phyloP scores from a whole-genome alignment of 1,284 basidiomycete genomes.

The Pterula multifida region DNA sequence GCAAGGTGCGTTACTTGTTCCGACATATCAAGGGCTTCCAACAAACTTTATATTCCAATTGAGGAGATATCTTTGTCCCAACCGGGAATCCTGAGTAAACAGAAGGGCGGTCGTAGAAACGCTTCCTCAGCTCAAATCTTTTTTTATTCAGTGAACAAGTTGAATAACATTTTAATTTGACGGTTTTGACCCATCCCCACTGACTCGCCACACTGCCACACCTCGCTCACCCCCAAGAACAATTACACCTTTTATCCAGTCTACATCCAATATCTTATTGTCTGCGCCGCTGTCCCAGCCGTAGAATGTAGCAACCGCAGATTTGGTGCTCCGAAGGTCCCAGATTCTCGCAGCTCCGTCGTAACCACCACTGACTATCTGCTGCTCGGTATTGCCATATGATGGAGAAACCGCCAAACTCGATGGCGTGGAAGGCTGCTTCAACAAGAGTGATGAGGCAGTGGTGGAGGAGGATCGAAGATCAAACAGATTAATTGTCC shows the following conservation, averaged over 20 bases:
- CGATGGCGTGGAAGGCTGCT: conserved; percentile 67
- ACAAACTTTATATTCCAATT: too few relatives aligned
- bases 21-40: too few relatives aligned
- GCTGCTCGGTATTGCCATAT: conserved; percentile 25
- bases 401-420: conserved; percentile 48
- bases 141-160: too few relatives aligned
- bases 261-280: conserved; percentile 60
- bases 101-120: too few relatives aligned
- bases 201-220: conserved; percentile 66
- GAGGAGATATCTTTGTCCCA: too few relatives aligned
- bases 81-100: too few relatives aligned
- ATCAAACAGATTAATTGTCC: conserved; percentile 57
- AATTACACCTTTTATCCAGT: conserved; percentile 58
- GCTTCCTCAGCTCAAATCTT: too few relatives aligned
- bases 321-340: conserved; percentile 68
- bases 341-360: conserved; percentile 77
- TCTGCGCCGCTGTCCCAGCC: conserved; percentile 33
- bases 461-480: conserved; percentile 33
- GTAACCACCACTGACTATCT: conserved; percentile 73
- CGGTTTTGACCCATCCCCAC: conserved; percentile 22
- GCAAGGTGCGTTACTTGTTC: too few relatives aligned
- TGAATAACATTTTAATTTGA: too few relatives aligned
- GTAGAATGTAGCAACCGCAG: conserved; percentile 56
- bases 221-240: conserved; percentile 79
- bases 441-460: conserved; percentile 37